Base-by-base conservation (phyloP, 2,329 filamentous ascomycete genomes). In the Penicillium sp. region DNA sequence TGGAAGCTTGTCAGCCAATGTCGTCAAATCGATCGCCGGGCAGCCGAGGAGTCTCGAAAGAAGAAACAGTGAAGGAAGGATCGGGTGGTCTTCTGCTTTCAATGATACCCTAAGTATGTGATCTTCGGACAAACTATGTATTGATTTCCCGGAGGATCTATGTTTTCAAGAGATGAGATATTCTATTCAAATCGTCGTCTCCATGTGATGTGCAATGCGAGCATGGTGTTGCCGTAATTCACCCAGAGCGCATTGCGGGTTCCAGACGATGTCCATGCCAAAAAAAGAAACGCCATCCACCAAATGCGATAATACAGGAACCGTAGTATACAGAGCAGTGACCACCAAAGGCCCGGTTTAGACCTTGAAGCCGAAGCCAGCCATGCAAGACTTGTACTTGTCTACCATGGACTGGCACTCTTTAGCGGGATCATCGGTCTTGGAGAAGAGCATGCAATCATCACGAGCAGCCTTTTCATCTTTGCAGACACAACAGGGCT, bases 401-500 rank as follows among this genome's bases (percentile, higher is more conserved):
- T 86, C 79, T 48, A 98, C 84, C 46, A 86, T 76, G 34, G 81
- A 76, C 65, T 81, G 76, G 75, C 92, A 98, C 57, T 93, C 88
- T 55, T 85, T 77, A 8, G 57, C 50, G 26, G 92, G 86, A 60
- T 95, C 84, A 58, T 82, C 75, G 44, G 85, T 76, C 47, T 79
- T 88, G 39, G 87, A 94, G 72, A 96, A 95, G 39, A 98, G 84
- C 90, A 98, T 96, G 74, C 92, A 98, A 69, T 98, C 89, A 70
- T 98, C 92, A 48, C 92, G 86, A 54, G 77, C 77, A 26, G 85
- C 75, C 68, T 98, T 98, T 67, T 98, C 88, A 30, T 92, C 80
- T 62, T 89, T 95, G 79, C 92, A 98, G 18, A 96, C 92, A 64
- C 92, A 96, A 77, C 92, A 96, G 29, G 90, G 90, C 87, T 95